Base-by-base conservation (phyloP, 371 early-diverging fungal genomes). In the Parasitella parasitica region DNA sequence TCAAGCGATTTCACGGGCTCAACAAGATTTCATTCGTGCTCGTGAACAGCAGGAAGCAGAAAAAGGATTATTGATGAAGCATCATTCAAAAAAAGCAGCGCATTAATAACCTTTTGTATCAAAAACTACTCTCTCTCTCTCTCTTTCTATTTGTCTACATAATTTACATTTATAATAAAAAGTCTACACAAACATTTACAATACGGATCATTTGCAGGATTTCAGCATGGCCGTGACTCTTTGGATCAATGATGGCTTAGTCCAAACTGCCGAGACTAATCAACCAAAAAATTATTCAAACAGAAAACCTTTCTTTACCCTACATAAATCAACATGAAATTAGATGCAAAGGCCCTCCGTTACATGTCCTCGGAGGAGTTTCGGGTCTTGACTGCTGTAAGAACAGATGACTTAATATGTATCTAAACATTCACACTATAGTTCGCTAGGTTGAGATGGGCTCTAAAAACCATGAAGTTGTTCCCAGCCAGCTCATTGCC, bases 391-490 rank as follows among this genome's bases (percentile, higher is more conserved):
- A 95, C 95, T 11, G 97, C 99, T 49, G 94, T 92, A 84, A 64
- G 81, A 37, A 12, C 57, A 32, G 5, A 50, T 30, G n/a, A n/a
- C n/a, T n/a, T n/a, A n/a, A n/a, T 26, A 18, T 12, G 8, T 48
- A 32, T 11, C 11, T 32, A 32, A 1, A 32, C 32, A 32, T 32
- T 11, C n/a, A n/a, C n/a, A n/a, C n/a, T n/a, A n/a, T n/a, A n/a
- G n/a, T n/a, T 32, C 32, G 8, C 15, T 76, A 94, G 87, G 86
- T 92, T 7, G 99, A 98, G 79, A 95, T 97, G 90, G 99, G 97
- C 9, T 91, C 94, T 22, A 92, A 94, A 70, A 98, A 98, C 81
- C 99, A 98, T 78, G 96, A 97, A 77, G 88, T 97, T 9, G 99
- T 98, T 0, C 98, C 99, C 1, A 91, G 91, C 3, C 27, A 86